Evolutionary conservation across 352 stramenopile species (phyloP).

Genomic region (Globisporangium lucens): DNA sequence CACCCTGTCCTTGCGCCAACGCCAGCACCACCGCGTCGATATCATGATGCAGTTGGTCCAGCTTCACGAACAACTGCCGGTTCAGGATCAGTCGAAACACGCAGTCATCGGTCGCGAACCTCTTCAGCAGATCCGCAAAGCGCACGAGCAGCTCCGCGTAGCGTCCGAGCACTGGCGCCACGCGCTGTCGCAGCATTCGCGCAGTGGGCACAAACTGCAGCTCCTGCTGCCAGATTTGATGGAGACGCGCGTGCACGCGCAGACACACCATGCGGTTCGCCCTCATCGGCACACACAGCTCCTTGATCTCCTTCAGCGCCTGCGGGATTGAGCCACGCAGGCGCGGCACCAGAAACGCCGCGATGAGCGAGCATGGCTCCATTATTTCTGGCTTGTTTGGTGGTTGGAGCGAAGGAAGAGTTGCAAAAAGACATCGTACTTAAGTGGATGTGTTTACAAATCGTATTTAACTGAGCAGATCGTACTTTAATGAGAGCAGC

Average conservation of each 20-base stretch:
- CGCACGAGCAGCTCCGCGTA: slow-evolving; percentile 7
- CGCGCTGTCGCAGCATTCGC: background rate
- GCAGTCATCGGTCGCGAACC: slow-evolving; percentile 5
- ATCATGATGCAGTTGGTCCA: slow-evolving; percentile 2
- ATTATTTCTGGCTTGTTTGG: background rate
- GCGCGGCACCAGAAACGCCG: slow-evolving; percentile 4
- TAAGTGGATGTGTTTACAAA: background rate
- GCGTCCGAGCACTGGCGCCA: slow-evolving; percentile 1
- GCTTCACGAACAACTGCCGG: slow-evolving; percentile 11
- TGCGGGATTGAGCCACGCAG: background rate
- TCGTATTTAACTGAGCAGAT: background rate
- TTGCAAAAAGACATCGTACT: background rate
- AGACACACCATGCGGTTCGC: slow-evolving; percentile 4
- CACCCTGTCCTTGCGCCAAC: background rate
- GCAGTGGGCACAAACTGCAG: background rate
- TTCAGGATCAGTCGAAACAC: slow-evolving; percentile 10
- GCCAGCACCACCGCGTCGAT: background rate
- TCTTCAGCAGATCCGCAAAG: background rate
- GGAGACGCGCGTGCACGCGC: slow-evolving; percentile 5
- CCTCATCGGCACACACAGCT: background rate
- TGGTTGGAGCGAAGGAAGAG: too few relatives aligned
- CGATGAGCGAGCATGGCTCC: slow-evolving; percentile 8
- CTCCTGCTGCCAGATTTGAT: background rate
- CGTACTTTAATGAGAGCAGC: background rate
- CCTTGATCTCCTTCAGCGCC: background rate